Base-by-base conservation (phyloP, 257 asterid genomes). In the Fraxinus cuspidata region DNA sequence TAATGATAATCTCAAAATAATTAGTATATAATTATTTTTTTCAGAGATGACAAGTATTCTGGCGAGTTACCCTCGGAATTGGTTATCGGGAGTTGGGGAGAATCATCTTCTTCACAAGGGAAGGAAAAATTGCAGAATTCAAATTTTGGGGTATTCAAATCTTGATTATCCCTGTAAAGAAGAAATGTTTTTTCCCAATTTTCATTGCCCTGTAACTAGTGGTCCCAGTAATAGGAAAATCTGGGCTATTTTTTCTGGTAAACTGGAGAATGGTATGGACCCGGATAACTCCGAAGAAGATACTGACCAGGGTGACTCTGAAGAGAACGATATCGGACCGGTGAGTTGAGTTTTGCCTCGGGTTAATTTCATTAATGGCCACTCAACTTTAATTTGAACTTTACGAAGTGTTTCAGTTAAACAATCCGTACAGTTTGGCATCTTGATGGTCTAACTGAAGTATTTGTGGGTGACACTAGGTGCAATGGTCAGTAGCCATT, bases 11-110 rank as follows among this genome's bases (percentile, higher is more conserved):
- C 65, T 56, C 28, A n/a, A n/a, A n/a, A 56, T 56, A 56, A 19
- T 53, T 53, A 18, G 7, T 53, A 3, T 10, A 19, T 25, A 5
- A 9, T 25, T 63, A 63, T 3, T 23, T 63, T 63, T 42, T 42
- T 35, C 69, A 38, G 72, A 37, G 73, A 93, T 90, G 97, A 81
- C 92, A 73, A 86, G 87, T 83, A 86, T 88, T 77, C 79, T 92
- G 32, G 88, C 88, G 28, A 80, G 90, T 87, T 84, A 85, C 66
- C 90, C 88, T 78, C 86, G 89, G 40, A 72, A 84, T 51, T 77
- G 86, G 84, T 83, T 86, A 69, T 80, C 80, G 58, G 83, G 86
- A 5, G 82, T 81, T n/a, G 78, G 80, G 35, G 89, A 86, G 28
- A 44, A 19, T 86, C 80, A 53, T 21, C 76, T 71, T 82, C 70